Percentiles rank a stretch among this genome's conserved stretches.
These are phyloP conservation scores for Coemansia sp. DNA, from an alignment of 192 early-diverging fungal genomes.

Conservation along the genomic window DNA sequence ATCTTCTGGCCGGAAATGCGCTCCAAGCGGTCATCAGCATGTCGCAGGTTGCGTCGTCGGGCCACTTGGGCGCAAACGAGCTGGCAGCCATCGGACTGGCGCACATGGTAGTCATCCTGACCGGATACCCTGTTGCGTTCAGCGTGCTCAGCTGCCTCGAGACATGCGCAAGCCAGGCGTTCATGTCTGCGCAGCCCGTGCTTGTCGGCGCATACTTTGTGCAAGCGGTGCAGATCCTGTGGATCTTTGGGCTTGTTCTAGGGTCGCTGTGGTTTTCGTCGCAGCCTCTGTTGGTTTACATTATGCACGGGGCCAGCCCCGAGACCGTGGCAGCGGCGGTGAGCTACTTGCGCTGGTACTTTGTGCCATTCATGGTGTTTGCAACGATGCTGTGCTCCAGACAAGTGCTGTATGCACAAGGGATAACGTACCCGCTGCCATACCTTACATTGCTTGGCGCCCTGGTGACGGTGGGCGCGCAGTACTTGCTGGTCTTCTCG, in stretches of 20 bases:
- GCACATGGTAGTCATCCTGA: constrained; percentile 72
- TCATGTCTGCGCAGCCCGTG: constrained; percentile 46
- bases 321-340: constrained; percentile 16
- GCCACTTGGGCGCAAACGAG: constrained; percentile 63
- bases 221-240: constrained; percentile 40
- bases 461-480: constrained; percentile 22
- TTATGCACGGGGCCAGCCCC: constrained; percentile 20
- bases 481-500: constrained; percentile 48
- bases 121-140: constrained; percentile 69
- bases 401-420: constrained; percentile 49
- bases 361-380: constrained; percentile 47
- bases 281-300: constrained; percentile 16
- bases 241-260: constrained; percentile 36
- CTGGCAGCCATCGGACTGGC: constrained; percentile 70
- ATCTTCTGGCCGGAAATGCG: constrained; percentile 60
- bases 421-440: constrained; percentile 47
- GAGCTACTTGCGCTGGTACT: constrained; percentile 49
- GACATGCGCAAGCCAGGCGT: constrained; percentile 74
- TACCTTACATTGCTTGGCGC: constrained; percentile 45
- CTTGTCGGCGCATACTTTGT: constrained; percentile 50
- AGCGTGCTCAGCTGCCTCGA: constrained; percentile 75
- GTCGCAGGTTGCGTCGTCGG: constrained; percentile 64
- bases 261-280: constrained; percentile 40
- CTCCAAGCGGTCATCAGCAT: constrained; percentile 67
- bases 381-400: constrained; percentile 25